Evolutionary conservation across 352 stramenopile species (phyloP), one percentile per base, ranked within the genome.

Genomic region (Globisporangium alternatum): DNA sequence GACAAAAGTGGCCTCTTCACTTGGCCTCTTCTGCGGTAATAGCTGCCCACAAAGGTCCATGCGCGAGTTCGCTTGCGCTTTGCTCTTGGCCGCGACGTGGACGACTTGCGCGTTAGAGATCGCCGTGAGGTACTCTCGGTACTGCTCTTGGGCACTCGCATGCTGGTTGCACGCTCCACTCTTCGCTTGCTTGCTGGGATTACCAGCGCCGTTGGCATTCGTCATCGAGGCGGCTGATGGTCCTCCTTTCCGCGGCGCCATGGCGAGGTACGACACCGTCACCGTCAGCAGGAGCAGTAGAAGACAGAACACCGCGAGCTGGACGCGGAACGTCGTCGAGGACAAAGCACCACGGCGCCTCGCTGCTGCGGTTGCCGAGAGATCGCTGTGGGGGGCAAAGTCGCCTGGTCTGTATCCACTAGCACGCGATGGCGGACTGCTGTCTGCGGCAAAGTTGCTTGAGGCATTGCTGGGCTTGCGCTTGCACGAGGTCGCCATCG

Each of bases 21-120:
- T 28, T 45, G 48, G 31, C 15, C 28, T 56, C 49, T 19, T 39
- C 2, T 30, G 25, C 8, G 47, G 22, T 4, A 33, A 21, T 17
- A 59, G 7, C 22, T 31, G 10, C 15, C 48, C 47, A 19, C 59
- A 59, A 25, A 65, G 19, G 2, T 59, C 15, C 35, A 53, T 49
- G 1, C 15, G 12, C 5, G 49, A 41, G n/a, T 65, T 65, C 7
- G 59, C 59, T 0, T 10, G 31, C 47, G 59, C 2, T 8, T 35
- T 65, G 13, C 35, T 57, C 59, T 17, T 53, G 5, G 35, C 48
- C 10, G 48, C 59, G 10, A 65, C 22, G 12, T 41, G 59, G 21
- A 65, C 37, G 21, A 15, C 7, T n/a, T 30, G 48, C 8, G 59
- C 47, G 30, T n/a, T 31, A 1, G 35, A 19, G 19, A 59, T 21